Percentiles rank a stretch among this genome's conserved stretches.
These are phyloP conservation scores for Trametes sp. DNA, from an alignment of 1,284 basidiomycete genomes.

Conservation along the genomic window DNA sequence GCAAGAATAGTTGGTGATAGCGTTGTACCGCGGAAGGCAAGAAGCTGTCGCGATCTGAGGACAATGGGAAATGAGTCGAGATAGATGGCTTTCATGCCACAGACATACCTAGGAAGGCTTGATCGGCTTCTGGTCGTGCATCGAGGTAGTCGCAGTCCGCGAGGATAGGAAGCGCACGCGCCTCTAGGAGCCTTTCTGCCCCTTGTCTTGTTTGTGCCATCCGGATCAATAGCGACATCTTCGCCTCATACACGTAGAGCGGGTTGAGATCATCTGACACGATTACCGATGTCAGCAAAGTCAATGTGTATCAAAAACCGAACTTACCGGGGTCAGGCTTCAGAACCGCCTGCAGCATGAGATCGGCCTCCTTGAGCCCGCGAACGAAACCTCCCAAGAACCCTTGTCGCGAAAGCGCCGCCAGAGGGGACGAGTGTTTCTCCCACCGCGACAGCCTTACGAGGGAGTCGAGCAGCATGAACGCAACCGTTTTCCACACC, in stretches of 20 bases:
- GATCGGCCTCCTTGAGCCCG: slow-evolving; percentile 86
- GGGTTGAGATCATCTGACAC: slow-evolving; percentile 85
- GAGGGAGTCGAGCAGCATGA: slow-evolving; percentile 85
- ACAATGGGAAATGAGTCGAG: background rate
- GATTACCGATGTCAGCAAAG: slow-evolving; percentile 2
- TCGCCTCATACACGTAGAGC: slow-evolving; percentile 95
- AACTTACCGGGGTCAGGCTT: slow-evolving; percentile 85
- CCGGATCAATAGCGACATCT: slow-evolving; percentile 88
- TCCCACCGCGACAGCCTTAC: slow-evolving; percentile 72
- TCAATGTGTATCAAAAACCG: background rate
- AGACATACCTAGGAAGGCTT: slow-evolving; percentile 80
- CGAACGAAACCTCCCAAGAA: slow-evolving; percentile 86
- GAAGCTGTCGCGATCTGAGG: slow-evolving; percentile 82
- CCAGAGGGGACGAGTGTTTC: slow-evolving; percentile 64
- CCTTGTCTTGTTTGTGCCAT: slow-evolving; percentile 85
- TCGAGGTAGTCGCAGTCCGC: slow-evolving; percentile 90
- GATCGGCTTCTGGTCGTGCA: slow-evolving; percentile 81
- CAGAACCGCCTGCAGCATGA: slow-evolving; percentile 80
- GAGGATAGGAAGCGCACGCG: slow-evolving; percentile 80
- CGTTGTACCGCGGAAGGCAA: slow-evolving; percentile 87
- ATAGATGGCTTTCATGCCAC: no score
- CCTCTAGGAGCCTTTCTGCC: slow-evolving; percentile 86
- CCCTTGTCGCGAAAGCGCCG: slow-evolving; percentile 77
- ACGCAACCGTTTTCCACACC: slow-evolving; percentile 96
- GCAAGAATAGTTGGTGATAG: slow-evolving; percentile 89